Base-by-base conservation (phyloP, 2,329 filamentous ascomycete genomes). In the Pezicula rhizophila region DNA sequence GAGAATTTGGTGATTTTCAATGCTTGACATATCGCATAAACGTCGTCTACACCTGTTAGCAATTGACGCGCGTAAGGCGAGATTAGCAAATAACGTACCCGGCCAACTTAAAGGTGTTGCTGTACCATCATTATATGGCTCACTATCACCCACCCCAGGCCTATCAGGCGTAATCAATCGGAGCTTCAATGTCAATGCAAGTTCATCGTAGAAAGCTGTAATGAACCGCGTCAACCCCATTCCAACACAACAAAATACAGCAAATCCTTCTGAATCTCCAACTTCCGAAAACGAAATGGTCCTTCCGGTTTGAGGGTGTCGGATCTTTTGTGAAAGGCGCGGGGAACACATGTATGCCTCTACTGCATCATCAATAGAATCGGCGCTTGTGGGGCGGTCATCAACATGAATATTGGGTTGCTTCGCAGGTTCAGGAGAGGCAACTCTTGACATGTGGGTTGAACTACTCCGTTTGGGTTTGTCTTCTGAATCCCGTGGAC, bases 201-300 rank as follows among this genome's bases (percentile, higher is more conserved):
- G 74, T 66, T 99, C 93, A 65, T 99, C 93, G 64, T 97, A 99
- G 65, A 99, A 99, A 0, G 91, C 90, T 52, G 89, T 96, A 51
- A 99, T 87, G 64, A 93, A 99, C 67, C 93, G 81, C 10, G 93
- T 99, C 60, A 99, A 69, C 0, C 93, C 93, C 93, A 99, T 99
- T 17, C 93, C 93, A 2, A 99, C 90, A 61, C 93, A 99, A 64
- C 93, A 95, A 58, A 99, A 91, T 2, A 99, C 89, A 2, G 90
- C 92, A 57, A 86, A 92, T 1, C 93, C 93, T 39, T 92, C 82
- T 0, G 91, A 84, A 65, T 97, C 91, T 12, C 93, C 93, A 2
- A 99, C 93, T 66, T 99, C 93, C 0, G 92, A 97, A 63, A 96
- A 99, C 1, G 90, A 95, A 57, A 99, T 96, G 3, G 86, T 76